Conservation (phyloP, 2,329 filamentous ascomycete species). For the Calonectria pseudoturangicola region DNA sequence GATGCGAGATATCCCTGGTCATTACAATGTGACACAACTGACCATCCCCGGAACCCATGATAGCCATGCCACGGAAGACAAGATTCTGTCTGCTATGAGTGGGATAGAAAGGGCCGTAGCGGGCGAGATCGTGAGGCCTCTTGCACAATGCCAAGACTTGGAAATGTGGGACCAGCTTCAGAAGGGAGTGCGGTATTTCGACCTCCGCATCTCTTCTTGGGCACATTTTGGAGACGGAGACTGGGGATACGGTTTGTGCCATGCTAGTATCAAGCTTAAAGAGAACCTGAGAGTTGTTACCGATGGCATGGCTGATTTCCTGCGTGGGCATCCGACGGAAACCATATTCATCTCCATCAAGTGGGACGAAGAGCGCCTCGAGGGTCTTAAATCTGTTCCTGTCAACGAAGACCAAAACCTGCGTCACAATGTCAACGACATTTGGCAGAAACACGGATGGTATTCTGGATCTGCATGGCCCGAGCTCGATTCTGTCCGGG, state of each 20-base stretch:
- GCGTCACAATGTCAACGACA: not conserved
- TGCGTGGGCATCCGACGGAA: not conserved
- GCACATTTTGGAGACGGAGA: not conserved
- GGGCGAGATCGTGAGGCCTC: not conserved
- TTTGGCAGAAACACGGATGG: slow-evolving; percentile 5
- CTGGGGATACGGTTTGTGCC: not conserved
- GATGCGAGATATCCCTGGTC: not conserved
- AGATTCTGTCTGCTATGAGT: not conserved
- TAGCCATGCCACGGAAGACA: not conserved
- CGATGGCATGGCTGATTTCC: slow-evolving; percentile 2
- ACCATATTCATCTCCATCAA: not conserved
- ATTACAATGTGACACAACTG: not conserved
- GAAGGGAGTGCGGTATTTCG: slow-evolving; percentile 1
- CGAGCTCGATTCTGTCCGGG: not conserved
- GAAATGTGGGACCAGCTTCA: slow-evolving; percentile 9
- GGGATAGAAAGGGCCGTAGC: not conserved
- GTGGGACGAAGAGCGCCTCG: slow-evolving; percentile 1
- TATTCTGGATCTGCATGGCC: slow-evolving; percentile 1
- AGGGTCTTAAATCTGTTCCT: not conserved
- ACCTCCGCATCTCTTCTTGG: not conserved
- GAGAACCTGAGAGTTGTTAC: not conserved
- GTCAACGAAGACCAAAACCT: not conserved
- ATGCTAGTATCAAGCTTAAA: not conserved
- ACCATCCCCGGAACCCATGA: not conserved
- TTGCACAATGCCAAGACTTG: slow-evolving; percentile 1